Percentiles rank a stretch among this genome's conserved stretches.
phyloP scores from a whole-genome alignment of 2,329 filamentous ascomycete species.

The Fusarium sp. region DNA sequence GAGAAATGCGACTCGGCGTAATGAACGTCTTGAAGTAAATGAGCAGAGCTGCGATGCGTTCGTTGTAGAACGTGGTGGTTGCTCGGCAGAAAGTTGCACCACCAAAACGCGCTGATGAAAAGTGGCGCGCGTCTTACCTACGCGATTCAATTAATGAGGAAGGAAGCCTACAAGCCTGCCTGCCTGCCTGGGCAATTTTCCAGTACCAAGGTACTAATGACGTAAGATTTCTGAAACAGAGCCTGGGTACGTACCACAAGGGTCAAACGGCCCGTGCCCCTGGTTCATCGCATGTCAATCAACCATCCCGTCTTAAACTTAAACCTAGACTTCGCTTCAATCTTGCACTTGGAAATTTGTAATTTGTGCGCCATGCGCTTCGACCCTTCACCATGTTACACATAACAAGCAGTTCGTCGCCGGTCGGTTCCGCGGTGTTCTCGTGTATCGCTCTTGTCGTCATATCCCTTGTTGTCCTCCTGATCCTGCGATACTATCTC shows the following conservation, averaged over 20 bases:
- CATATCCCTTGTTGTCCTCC: slow-evolving; percentile 79
- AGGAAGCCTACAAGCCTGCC: slow-evolving; percentile 19
- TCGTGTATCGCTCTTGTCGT: slow-evolving; percentile 74
- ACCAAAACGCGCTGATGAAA: slow-evolving; percentile 23
- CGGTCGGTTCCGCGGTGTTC: slow-evolving; percentile 83
- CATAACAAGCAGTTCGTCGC: slow-evolving; percentile 62
- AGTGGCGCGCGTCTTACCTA: slow-evolving; percentile 14
- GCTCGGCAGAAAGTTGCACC: slow-evolving; percentile 14
- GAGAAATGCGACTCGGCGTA: slow-evolving; percentile 3
- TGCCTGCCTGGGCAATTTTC: slow-evolving; percentile 27
- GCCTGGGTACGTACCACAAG: slow-evolving; percentile 16
- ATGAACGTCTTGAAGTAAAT: neutral
- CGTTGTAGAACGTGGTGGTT: slow-evolving; percentile 17
- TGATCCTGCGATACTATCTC: slow-evolving; percentile 89
- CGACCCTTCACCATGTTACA: slow-evolving; percentile 58
- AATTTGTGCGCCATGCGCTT: slow-evolving; percentile 43
- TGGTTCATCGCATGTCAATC: slow-evolving; percentile 33
- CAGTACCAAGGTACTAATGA: slow-evolving; percentile 34
- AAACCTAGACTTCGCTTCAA: slow-evolving; percentile 27
- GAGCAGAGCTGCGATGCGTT: slow-evolving; percentile 17
- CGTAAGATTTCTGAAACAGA: slow-evolving; percentile 26
- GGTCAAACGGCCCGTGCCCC: slow-evolving; percentile 39
- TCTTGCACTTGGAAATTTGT: slow-evolving; percentile 27
- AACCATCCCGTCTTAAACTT: slow-evolving; percentile 20
- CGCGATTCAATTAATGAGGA: slow-evolving; percentile 38